Evolutionary conservation across 257 asterid genomes (phyloP).

Genomic region (Fraxinus cuspidata): DNA sequence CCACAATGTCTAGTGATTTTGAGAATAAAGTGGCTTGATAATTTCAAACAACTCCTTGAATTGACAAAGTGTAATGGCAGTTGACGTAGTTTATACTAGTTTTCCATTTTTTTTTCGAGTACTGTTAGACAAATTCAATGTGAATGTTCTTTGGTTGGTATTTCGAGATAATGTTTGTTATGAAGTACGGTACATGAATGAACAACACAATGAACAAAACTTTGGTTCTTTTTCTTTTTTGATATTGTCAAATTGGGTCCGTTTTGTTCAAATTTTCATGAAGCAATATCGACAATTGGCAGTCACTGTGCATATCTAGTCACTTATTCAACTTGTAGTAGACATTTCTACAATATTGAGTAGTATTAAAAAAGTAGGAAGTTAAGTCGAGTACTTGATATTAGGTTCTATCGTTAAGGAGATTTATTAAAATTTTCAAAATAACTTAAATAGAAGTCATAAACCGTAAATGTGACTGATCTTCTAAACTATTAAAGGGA

Average conservation of each 20-base stretch:
- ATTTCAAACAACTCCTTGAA: not conserved
- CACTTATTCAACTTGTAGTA: not conserved
- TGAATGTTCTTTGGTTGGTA: not conserved
- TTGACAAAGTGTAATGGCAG: slow-evolving; percentile 9
- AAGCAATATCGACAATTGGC: not conserved
- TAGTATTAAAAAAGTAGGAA: too few species aligned
- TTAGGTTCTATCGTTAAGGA: too few species aligned
- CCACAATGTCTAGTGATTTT: slow-evolving; percentile 3
- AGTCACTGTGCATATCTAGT: too few species aligned
- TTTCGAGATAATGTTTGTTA: too few species aligned
- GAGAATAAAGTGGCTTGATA: slow-evolving; percentile 23
- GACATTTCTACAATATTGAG: too few species aligned
- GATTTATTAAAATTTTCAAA: not conserved
- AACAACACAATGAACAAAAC: too few species aligned
- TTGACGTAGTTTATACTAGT: not conserved
- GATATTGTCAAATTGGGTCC: not conserved
- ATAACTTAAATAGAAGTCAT: not conserved
- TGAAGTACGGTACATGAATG: too few species aligned
- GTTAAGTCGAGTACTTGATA: too few species aligned
- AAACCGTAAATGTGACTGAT: not conserved
- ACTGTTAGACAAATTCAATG: not conserved
- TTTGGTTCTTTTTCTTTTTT: too few species aligned
- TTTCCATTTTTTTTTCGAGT: not conserved
- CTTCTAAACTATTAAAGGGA: not conserved
- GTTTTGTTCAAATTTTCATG: not conserved